Evolutionary conservation across 2,329 filamentous ascomycete genomes (phyloP).

Genomic region (Aphanoascus verrucosus): DNA sequence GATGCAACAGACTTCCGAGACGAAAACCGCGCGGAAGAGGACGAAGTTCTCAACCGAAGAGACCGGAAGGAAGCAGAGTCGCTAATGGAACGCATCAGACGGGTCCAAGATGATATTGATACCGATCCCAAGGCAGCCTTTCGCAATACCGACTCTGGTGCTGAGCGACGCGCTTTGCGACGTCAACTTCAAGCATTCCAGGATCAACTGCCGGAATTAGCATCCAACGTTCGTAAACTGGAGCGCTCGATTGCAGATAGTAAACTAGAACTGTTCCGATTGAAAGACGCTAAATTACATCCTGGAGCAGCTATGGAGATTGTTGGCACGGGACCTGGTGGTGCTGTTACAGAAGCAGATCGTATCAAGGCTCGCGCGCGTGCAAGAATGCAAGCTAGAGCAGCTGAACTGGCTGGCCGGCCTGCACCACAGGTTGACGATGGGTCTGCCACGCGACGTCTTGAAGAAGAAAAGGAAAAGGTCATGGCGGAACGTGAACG

Average conservation of each 20-base stretch:
- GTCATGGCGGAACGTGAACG: slow-evolving; percentile 78
- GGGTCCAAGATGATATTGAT: slow-evolving; percentile 91
- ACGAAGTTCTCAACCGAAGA: slow-evolving; percentile 79
- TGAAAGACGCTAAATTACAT: slow-evolving; percentile 86
- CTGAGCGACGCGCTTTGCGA: slow-evolving; percentile 74
- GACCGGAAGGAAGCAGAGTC: slow-evolving; percentile 90
- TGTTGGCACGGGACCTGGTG: slow-evolving; percentile 85
- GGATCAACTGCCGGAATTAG: slow-evolving; percentile 81
- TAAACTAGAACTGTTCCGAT: slow-evolving; percentile 79
- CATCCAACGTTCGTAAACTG: slow-evolving; percentile 79
- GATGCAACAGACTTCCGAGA: slow-evolving; percentile 96
- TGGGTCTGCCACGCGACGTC: slow-evolving; percentile 64
- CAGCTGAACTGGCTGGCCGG: slow-evolving; percentile 80
- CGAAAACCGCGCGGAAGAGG: slow-evolving; percentile 78
- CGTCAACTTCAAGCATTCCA: slow-evolving; percentile 80
- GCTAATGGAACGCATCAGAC: slow-evolving; percentile 80
- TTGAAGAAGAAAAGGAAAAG: slow-evolving; percentile 79
- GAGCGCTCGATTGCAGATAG: slow-evolving; percentile 91
- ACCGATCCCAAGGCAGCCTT: slow-evolving; percentile 68
- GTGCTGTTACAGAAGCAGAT: slow-evolving; percentile 82
- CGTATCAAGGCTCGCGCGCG: slow-evolving; percentile 88
- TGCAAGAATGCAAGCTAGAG: slow-evolving; percentile 97
- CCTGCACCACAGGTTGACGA: slow-evolving; percentile 61
- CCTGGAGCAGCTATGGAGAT: slow-evolving; percentile 70
- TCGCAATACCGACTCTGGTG: slow-evolving; percentile 66